Conservation (phyloP, 1,284 basidiomycete genomes). For the Ceratobasidium sp. region DNA sequence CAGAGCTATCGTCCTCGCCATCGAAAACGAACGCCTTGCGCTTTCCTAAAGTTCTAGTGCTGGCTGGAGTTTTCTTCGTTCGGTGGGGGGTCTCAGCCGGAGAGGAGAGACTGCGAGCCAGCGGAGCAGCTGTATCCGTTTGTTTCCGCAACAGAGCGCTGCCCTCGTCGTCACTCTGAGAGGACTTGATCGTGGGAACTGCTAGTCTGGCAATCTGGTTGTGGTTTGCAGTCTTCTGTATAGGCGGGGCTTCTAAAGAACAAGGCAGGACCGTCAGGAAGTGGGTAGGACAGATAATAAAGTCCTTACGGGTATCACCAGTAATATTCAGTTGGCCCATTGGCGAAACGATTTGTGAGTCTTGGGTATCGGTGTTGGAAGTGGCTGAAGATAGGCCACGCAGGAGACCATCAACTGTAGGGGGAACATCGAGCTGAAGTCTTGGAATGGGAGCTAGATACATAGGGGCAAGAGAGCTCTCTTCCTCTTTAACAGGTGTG, state of each 20-base stretch:
- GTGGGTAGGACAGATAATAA: background rate
- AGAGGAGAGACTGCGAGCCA: conserved; percentile 44
- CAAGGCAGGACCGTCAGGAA: background rate
- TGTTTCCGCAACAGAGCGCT: conserved; percentile 3
- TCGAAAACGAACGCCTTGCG: conserved; percentile 29
- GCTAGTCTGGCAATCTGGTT: background rate
- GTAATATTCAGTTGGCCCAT: background rate
- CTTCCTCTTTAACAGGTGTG: conserved; percentile 2
- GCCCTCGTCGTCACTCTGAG: conserved; percentile 33
- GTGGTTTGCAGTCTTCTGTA: background rate
- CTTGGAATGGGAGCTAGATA: conserved; percentile 1
- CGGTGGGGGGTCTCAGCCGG: conserved; percentile 34
- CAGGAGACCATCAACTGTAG: background rate
- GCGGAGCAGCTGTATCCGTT: background rate
- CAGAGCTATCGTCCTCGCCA: conserved; percentile 15
- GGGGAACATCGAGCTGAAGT: conserved; percentile 8
- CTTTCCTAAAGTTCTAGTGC: conserved; percentile 21
- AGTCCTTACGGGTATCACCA: background rate
- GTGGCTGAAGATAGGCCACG: background rate
- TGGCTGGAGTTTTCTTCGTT: conserved; percentile 7
- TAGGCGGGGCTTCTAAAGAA: background rate
- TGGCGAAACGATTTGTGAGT: conserved; percentile 7
- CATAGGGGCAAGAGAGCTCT: background rate
- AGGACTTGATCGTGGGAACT: conserved; percentile 11
- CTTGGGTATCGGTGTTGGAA: conserved; percentile 37